Conservation (phyloP, 306 rosid species). For the Luffa acutangula region DNA sequence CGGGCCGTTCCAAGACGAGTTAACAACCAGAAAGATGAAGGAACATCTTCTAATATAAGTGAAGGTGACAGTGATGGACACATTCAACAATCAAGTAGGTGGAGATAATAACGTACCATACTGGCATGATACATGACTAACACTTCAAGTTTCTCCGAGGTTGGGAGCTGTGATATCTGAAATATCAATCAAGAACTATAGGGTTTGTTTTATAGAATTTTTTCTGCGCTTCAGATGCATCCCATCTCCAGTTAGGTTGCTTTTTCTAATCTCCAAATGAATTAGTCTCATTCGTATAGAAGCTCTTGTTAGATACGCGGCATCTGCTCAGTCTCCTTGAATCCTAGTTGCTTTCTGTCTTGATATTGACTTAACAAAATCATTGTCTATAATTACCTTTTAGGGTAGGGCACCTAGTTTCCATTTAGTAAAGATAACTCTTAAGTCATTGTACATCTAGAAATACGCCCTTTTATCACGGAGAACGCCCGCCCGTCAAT, state of each 20-base stretch:
- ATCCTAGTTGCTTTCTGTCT: not conserved
- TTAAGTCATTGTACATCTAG: not conserved
- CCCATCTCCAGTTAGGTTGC: constrained; percentile 26
- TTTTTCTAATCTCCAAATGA: constrained; percentile 22
- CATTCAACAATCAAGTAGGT: constrained; percentile 36
- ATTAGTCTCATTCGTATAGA: constrained; percentile 18
- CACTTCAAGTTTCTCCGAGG: constrained; percentile 17
- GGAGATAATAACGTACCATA: constrained; percentile 28
- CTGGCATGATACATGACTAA: constrained; percentile 24
- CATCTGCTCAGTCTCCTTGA: not conserved
- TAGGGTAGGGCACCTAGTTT: not conserved
- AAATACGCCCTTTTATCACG: not conserved
- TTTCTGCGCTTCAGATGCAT: constrained; percentile 9
- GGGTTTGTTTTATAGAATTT: not conserved
- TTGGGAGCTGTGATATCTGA: constrained; percentile 18
- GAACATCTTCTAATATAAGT: constrained; percentile 38
- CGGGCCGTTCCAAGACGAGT: constrained; percentile 25
- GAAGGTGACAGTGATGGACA: constrained; percentile 42
- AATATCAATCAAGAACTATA: constrained; percentile 6
- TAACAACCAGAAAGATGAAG: constrained; percentile 35
- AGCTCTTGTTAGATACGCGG: not conserved
- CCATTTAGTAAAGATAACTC: not conserved
- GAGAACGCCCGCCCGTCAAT: not conserved
- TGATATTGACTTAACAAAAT: not conserved
- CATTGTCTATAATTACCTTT: constrained; percentile 1